phyloP scores from a whole-genome alignment of 495 filamentous ascomycete genomes.

The Staphylotrichum tortipilum region DNA sequence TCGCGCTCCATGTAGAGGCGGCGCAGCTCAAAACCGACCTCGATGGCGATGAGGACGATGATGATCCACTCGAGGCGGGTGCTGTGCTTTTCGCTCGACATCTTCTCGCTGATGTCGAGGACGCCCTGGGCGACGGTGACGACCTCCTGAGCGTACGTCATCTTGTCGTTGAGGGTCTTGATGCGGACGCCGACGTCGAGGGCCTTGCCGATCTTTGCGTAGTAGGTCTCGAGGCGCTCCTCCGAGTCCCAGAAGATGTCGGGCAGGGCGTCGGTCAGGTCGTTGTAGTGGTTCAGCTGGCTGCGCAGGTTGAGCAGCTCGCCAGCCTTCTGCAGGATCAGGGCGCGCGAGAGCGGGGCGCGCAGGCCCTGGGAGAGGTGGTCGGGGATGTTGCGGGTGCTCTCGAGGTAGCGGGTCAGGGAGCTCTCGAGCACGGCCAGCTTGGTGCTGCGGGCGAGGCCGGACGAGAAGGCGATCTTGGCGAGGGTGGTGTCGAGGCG shows the following conservation, averaged over 20 bases:
- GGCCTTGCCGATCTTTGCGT: slow-evolving; percentile 82
- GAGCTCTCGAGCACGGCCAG: slow-evolving; percentile 84
- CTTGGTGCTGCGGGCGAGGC: slow-evolving; percentile 91
- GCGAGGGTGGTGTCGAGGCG: slow-evolving; percentile 69
- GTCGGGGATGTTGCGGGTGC: slow-evolving; percentile 69
- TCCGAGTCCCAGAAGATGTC: slow-evolving; percentile 98
- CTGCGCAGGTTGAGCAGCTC: slow-evolving; percentile 85
- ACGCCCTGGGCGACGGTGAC: slow-evolving; percentile 85
- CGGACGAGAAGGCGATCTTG: slow-evolving; percentile 94
- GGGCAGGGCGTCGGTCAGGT: slow-evolving; percentile 88
- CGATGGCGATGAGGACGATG: slow-evolving; percentile 84
- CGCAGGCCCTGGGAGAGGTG: slow-evolving; percentile 45
- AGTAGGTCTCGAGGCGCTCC: slow-evolving; percentile 81
- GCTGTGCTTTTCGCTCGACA: slow-evolving; percentile 81
- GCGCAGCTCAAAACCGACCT: slow-evolving; percentile 60
- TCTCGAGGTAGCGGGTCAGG: slow-evolving; percentile 74
- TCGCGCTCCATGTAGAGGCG: slow-evolving; percentile 39
- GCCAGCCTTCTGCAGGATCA: slow-evolving; percentile 83
- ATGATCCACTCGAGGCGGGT: slow-evolving; percentile 94
- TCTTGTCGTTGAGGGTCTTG: slow-evolving; percentile 86
- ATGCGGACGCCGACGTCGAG: slow-evolving; percentile 91
- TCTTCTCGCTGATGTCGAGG: slow-evolving; percentile 80
- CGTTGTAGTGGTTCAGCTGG: slow-evolving; percentile 92
- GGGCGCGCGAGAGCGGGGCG: slow-evolving; percentile 18
- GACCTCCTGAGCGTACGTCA: slow-evolving; percentile 96